A percentile compares a stretch with the other conserved stretches of the same genome.
phyloP scores from a whole-genome alignment of 345 rosid species.

The Euclidium syriacum region DNA sequence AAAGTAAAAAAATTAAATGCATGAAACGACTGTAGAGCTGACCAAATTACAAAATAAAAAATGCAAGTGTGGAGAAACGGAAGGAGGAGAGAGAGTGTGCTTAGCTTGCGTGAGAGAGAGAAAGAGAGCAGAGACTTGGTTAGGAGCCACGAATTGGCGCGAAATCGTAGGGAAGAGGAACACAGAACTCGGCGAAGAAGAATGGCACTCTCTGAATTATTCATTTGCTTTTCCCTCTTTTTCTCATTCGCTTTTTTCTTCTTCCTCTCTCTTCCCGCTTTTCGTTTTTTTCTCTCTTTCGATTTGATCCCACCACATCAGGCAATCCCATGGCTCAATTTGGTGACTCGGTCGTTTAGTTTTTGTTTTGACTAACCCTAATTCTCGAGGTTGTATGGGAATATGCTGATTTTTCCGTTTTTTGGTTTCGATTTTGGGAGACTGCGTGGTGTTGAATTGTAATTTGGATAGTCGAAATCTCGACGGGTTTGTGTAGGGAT shows the following conservation, averaged over 20 bases:
- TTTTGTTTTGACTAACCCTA: not conserved
- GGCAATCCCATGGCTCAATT: not conserved
- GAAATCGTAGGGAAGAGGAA: constrained; percentile 39
- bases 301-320: not conserved
- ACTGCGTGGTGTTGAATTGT: not conserved
- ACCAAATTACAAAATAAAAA: no score
- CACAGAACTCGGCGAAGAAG: constrained; percentile 46
- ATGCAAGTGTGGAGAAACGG: no score
- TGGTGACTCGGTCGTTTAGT: constrained; percentile 16
- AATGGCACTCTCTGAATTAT: constrained; percentile 40
- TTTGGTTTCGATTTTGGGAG: not conserved
- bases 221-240: constrained; percentile 16
- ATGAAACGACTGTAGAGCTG: no score
- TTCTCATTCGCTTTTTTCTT: constrained; percentile 11
- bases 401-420: not conserved
- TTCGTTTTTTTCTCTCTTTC: not conserved
- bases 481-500: not conserved
- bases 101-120: no score
- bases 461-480: constrained; percentile 4
- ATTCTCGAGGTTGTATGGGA: not conserved
- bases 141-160: constrained; percentile 84
- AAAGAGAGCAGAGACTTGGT: constrained; percentile 28
- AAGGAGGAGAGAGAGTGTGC: constrained; percentile 4
- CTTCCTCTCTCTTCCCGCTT: constrained; percentile 6
- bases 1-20: no score